Evolutionary conservation across 306 rosid species (phyloP).

Genomic region (Trichosanthes cucumerina): DNA sequence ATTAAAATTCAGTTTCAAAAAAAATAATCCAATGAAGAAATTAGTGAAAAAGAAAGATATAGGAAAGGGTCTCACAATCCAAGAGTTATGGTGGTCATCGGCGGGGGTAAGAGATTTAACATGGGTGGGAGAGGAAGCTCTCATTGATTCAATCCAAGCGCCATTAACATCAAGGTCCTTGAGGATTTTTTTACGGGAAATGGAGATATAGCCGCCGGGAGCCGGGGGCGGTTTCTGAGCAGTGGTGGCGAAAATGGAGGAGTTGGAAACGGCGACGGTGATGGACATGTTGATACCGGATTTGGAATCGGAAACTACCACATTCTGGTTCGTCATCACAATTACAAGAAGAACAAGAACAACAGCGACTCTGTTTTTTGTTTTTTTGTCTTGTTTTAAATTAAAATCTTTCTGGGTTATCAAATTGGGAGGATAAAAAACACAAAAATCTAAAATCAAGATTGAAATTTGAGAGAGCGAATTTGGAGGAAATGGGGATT

Average conservation of each 20-base stretch:
- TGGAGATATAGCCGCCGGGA: constrained; percentile 49
- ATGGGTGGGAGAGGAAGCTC: constrained; percentile 86
- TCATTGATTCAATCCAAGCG: constrained; percentile 81
- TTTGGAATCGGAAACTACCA: constrained; percentile 31
- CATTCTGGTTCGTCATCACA: constrained; percentile 75
- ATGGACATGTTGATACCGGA: constrained; percentile 30
- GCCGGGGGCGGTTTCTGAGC: constrained; percentile 43
- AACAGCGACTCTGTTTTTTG: background rate
- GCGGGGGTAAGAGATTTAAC: constrained; percentile 28
- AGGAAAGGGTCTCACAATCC: constrained; percentile 46
- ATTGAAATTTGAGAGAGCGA: background rate
- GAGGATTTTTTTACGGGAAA: constrained; percentile 40
- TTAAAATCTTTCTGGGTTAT: background rate
- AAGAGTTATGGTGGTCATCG: constrained; percentile 35
- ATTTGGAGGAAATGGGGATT: no score
- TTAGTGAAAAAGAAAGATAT: background rate
- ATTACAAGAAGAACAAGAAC: background rate
- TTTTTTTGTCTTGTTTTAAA: no score
- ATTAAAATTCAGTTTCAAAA: background rate
- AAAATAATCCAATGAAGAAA: background rate
- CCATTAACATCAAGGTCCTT: constrained; percentile 66
- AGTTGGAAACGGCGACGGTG: constrained; percentile 21
- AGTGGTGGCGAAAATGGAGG: constrained; percentile 27
- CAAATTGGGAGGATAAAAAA: background rate
- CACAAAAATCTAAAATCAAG: background rate